Conservation (phyloP, 768 basidiomycete genomes). For the Psilocybe azurescens region DNA sequence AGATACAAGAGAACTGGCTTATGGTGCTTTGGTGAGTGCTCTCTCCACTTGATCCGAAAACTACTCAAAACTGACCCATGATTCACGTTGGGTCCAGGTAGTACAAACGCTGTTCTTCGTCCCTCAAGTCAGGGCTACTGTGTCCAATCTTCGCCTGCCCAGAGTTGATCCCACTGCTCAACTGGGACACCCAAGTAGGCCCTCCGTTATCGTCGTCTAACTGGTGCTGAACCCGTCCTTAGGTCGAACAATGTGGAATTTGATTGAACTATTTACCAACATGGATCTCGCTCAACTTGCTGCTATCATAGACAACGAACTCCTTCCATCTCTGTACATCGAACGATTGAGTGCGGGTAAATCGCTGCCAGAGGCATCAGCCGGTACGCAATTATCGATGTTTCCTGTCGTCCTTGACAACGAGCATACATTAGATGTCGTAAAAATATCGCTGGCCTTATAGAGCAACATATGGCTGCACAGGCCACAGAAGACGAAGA, state of each 20-base stretch:
- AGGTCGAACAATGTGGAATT: constrained; percentile 58
- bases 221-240: not conserved
- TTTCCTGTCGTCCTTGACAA: not conserved
- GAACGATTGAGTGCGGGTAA: constrained; percentile 39
- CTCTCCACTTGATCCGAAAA: not conserved
- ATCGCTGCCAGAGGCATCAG: constrained; percentile 27
- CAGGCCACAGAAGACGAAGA: constrained; percentile 39
- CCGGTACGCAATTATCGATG: constrained; percentile 10
- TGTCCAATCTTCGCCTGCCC: constrained; percentile 38
- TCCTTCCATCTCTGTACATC: constrained; percentile 52
- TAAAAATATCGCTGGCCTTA: constrained; percentile 44
- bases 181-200: constrained; percentile 33
- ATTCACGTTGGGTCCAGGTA: constrained; percentile 31
- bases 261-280: constrained; percentile 71
- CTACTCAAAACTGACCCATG: not conserved
- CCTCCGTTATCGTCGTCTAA: not conserved
- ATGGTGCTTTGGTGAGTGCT: constrained; percentile 60
- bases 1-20: constrained; percentile 51
- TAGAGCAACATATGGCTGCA: constrained; percentile 50
- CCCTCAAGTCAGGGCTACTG: constrained; percentile 66
- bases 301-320: constrained; percentile 57
- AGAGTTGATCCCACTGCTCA: constrained; percentile 28
- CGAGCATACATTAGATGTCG: constrained; percentile 47
- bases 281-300: constrained; percentile 69
- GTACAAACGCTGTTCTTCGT: constrained; percentile 70